Base-by-base conservation (phyloP, 2,329 filamentous ascomycete species). In the Aspergillus pseudoterreus region DNA sequence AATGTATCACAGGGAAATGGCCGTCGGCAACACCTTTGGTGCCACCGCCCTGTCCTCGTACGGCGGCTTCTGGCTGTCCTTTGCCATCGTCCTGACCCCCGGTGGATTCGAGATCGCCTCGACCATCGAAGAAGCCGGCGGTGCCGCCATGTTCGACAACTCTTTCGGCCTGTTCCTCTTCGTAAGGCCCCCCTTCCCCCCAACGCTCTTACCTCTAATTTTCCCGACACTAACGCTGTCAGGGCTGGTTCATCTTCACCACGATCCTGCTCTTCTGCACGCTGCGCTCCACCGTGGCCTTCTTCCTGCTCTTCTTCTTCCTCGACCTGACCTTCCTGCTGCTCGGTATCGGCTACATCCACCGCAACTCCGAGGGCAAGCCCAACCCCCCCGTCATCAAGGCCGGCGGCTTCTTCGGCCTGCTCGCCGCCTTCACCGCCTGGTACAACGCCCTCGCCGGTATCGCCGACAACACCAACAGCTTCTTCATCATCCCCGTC, bases 401-500 rank as follows among this genome's bases (percentile, higher is more conserved):
- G 70, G 82, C 86, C 4, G 90, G 87, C 57, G 90, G 90, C 48
- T 78, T 84, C 55, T 92, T 94, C 66, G 90, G 90, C n/a, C 79
- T 94, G 55, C 63, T 94, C 6, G 84, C 89, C 1, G 87, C 89
- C 0, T 94, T 95, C 67, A 66, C 89, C 50, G 89, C 90, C 4
- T 95, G 90, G 90, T 95, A 92, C 74, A 91, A 90, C 64, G 89
- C 90, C 35, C 78, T 92, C 54, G 88, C 88, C 47, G 89, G 89
- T 82, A 82, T 94, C 52, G 86, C 87, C 55, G 89, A 94, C 61
- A 71, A 65, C 47, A 75, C 69, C 60, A 79, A 79, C 67, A 94
- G 90, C 78, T 96, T 96, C 84, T 94, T 96, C 79, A 80, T 94
- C 71, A 84, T 95, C 56, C 92, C 92, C 47, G 91, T 96, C 57